Evolutionary conservation across 2,329 filamentous ascomycete genomes (phyloP), one percentile per base, ranked within the genome.

Genomic region (Cryphonectria parasitica): DNA sequence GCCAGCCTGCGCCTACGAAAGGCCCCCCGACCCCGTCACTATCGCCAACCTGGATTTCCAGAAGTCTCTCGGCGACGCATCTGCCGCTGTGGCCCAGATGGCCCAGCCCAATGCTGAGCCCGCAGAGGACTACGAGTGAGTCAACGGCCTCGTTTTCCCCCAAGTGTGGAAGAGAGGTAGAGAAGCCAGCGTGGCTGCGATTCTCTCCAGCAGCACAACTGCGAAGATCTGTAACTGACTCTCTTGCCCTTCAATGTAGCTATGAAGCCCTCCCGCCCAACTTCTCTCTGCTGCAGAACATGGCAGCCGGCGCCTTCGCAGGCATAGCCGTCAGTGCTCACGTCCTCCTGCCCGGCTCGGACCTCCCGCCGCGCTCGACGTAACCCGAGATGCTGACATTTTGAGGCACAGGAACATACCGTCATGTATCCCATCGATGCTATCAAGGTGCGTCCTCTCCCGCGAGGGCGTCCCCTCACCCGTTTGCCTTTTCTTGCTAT

Each of bases 391-490:
- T 52, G 7, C 67, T 72, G 65, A 72, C 65, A 49, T 45, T 68
- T 49, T 25, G 58, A 36, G 36, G 31, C 72, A 66, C 76, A 98
- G 95, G 95, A 98, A 84, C 95, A 98, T 82, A 97, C 95, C 71
- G 95, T 97, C 77, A 98, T 99, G 96, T 99, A 99, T 80, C 96
- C 96, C 28, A 92, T 99, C 79, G 96, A 99, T 84, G 90, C 97
- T 76, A 92, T 99, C 80, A 99, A 99, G 92, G 96, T 98, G 75
- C 75, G 80, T 69, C 65, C 56, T 67, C 63, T 69, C 41, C 60
- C 64, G 63, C 69, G 49, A 36, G 54, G 36, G 36, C 54, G 41
- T 69, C 41, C 76, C 28, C 76, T n/a, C 71, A 78, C 71, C n/a
- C 31, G 8, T 28, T 43, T 43, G 45, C 62, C 28, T 61, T 41